Evolutionary conservation across 306 rosid genomes (phyloP).

Genomic region (Potentilla sterilis): DNA sequence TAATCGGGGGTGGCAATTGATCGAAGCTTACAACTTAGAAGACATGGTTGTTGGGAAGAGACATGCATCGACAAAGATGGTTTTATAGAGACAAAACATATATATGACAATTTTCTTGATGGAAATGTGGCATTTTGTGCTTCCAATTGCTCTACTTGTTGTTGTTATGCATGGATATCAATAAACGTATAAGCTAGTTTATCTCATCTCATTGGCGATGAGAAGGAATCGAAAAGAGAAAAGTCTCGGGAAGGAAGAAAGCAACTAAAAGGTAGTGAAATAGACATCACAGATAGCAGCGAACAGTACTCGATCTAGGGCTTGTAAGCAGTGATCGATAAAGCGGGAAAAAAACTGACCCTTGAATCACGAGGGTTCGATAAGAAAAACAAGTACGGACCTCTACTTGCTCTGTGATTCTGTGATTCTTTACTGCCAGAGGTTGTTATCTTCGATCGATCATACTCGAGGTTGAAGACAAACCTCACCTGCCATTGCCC

Average conservation of each 20-base stretch:
- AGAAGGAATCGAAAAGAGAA: not conserved
- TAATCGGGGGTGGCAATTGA: not conserved
- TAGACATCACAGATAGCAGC: slow-evolving; percentile 39
- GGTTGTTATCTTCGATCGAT: slow-evolving; percentile 63
- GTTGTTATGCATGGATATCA: not conserved
- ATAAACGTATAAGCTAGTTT: not conserved
- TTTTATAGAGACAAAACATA: slow-evolving; percentile 71
- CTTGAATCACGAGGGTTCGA: slow-evolving; percentile 65
- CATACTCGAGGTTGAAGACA: slow-evolving; percentile 44
- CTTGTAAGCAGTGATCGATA: slow-evolving; percentile 32
- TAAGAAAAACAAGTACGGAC: slow-evolving; percentile 41
- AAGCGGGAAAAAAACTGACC: slow-evolving; percentile 45
- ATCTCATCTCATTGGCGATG: not conserved
- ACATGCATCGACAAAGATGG: slow-evolving; percentile 55
- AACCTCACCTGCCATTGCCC: slow-evolving; percentile 35
- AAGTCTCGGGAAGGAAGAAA: slow-evolving; percentile 39
- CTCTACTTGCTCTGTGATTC: slow-evolving; percentile 45
- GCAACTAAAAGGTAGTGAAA: slow-evolving; percentile 25
- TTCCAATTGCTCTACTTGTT: not conserved
- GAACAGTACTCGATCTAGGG: slow-evolving; percentile 3
- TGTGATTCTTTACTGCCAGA: slow-evolving; percentile 56
- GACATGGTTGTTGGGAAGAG: slow-evolving; percentile 49
- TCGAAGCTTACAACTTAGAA: slow-evolving; percentile 22
- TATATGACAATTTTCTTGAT: slow-evolving; percentile 23
- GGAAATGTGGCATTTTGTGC: slow-evolving; percentile 40